Evolutionary conservation across 2,329 filamentous ascomycete species (phyloP).

Genomic region (Xylaria sp.): DNA sequence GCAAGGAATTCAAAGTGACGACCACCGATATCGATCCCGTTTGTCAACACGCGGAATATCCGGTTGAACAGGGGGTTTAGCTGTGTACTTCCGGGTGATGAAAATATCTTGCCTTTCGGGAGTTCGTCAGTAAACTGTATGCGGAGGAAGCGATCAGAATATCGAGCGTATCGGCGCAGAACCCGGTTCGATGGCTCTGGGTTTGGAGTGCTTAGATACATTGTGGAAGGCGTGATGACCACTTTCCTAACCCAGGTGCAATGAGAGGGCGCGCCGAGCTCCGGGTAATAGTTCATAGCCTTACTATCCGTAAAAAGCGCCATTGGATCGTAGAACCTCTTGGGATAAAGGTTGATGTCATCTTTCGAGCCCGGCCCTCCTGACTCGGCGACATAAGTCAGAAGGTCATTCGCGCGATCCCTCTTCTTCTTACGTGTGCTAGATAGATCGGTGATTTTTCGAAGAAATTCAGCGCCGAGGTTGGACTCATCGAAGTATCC

Average conservation of each 20-base stretch:
- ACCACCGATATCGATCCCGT: conserved; percentile 83
- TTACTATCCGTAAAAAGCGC: conserved; percentile 67
- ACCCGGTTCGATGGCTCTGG: conserved; percentile 90
- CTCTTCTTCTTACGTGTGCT: conserved; percentile 31
- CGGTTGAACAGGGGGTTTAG: conserved; percentile 77
- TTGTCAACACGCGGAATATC: conserved; percentile 70
- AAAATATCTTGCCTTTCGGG: conserved; percentile 63
- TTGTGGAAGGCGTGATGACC: conserved; percentile 80
- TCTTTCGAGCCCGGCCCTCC: conserved; percentile 1
- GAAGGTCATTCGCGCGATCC: conserved; percentile 65
- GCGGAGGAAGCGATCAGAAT: conserved; percentile 80
- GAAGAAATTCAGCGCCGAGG: conserved; percentile 70
- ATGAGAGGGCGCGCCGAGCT: conserved; percentile 67
- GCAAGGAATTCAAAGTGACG: conserved; percentile 88
- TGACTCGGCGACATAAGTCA: conserved; percentile 74
- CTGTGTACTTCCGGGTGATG: conserved; percentile 56
- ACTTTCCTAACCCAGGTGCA: conserved; percentile 79
- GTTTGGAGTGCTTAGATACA: conserved; percentile 77
- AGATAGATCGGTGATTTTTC: conserved; percentile 58
- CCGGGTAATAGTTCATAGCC: conserved; percentile 53
- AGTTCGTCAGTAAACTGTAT: conserved; percentile 90
- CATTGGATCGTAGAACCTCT: conserved; percentile 72
- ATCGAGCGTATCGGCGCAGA: conserved; percentile 71
- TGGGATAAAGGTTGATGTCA: conserved; percentile 48
- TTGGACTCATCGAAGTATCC: conserved; percentile 78